Conservation (phyloP, 257 asterid species). For the Coffea eugenioides region DNA sequence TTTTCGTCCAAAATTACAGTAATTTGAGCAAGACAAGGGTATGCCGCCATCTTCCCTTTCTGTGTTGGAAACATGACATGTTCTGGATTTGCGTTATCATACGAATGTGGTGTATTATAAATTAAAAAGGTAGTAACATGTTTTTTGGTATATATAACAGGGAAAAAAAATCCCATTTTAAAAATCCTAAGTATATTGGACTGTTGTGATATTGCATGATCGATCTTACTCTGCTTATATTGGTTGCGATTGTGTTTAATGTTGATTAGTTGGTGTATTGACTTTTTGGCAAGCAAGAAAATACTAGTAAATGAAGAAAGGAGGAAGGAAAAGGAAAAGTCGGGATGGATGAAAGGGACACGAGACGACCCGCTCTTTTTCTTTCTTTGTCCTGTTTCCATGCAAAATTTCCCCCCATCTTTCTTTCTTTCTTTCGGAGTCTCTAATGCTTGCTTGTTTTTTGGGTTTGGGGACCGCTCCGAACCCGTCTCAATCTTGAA, state of each 20-base stretch:
- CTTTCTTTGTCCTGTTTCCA: neutral
- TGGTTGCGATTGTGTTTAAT: neutral
- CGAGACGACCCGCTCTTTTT: neutral
- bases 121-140: no score
- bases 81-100: no score
- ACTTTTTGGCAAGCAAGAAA: neutral
- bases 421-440: neutral
- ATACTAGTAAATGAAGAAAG: neutral
- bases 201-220: no score
- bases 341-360: conserved; percentile 22
- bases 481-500: conserved; percentile 18
- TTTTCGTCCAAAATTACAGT: no score
- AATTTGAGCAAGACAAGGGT: no score
- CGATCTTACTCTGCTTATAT: neutral
- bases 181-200: no score
- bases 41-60: no score
- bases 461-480: conserved; percentile 27
- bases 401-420: neutral
- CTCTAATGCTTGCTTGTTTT: neutral
- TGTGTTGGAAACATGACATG: no score
- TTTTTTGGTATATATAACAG: no score
- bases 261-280: conserved; percentile 7
- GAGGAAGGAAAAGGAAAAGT: conserved; percentile 8
- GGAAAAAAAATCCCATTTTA: no score
- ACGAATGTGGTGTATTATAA: no score